Conservation (phyloP, 2,329 filamentous ascomycete genomes). For the Aureobasidium subglaciale region DNA sequence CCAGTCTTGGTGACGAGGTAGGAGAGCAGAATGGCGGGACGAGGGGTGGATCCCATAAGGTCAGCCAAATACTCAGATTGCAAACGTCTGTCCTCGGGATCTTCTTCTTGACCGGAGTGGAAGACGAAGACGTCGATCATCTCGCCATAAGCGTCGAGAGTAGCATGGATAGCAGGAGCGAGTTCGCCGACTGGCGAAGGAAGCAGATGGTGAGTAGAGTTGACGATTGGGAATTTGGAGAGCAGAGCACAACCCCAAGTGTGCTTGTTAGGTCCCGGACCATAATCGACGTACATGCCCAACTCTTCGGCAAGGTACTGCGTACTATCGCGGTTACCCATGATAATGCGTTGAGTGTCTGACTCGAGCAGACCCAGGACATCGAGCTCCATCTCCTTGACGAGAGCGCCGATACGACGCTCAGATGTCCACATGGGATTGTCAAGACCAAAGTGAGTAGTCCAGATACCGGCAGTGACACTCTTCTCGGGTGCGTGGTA, state of each 20-base stretch:
- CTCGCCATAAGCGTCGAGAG: constrained; percentile 84
- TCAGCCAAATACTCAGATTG: constrained; percentile 81
- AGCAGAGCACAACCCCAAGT: constrained; percentile 92
- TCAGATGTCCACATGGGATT: constrained; percentile 99
- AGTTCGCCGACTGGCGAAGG: constrained; percentile 91
- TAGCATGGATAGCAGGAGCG: constrained; percentile 94
- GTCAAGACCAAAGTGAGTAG: constrained; percentile 93
- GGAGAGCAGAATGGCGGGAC: constrained; percentile 77
- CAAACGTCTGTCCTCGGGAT: constrained; percentile 79
- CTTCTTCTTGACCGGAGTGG: constrained; percentile 97
- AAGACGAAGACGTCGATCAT: constrained; percentile 93
- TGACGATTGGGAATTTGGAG: constrained; percentile 95
- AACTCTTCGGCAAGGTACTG: constrained; percentile 93
- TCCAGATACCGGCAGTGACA: constrained; percentile 95
- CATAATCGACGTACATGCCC: constrained; percentile 98
- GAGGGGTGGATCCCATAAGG: constrained; percentile 74
- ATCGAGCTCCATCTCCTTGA: constrained; percentile 80
- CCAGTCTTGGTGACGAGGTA: constrained; percentile 89
- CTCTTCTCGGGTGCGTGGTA: constrained; percentile 84
- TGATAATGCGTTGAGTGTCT: constrained; percentile 95
- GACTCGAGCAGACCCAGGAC: constrained; percentile 91
- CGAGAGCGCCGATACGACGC: constrained; percentile 68
- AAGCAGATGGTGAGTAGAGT: constrained; percentile 91
- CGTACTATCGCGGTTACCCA: constrained; percentile 95
- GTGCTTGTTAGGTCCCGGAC: constrained; percentile 96